These are phyloP conservation scores for Neospermospora avenae DNA, from an alignment of 2,329 filamentous ascomycete species.

Conservation along the genomic window DNA sequence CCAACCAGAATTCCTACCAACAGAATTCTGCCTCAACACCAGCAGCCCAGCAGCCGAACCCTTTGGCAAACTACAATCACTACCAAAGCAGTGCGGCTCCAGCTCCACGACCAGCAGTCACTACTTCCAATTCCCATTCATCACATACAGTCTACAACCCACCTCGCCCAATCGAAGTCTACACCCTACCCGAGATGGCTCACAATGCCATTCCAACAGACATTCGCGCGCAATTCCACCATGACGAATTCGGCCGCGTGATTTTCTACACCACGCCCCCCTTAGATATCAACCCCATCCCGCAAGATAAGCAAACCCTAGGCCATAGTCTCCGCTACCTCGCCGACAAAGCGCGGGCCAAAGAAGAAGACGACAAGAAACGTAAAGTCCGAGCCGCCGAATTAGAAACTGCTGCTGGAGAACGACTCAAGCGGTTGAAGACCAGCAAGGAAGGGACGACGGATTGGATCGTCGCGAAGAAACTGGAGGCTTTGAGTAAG, in stretches of 20 bases:
- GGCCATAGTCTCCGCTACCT: slow-evolving; percentile 49
- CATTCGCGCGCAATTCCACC: slow-evolving; percentile 63
- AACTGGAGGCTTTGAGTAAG: slow-evolving; percentile 19
- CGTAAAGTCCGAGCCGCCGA: slow-evolving; percentile 30
- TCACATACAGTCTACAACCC: slow-evolving; percentile 49
- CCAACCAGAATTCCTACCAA: slow-evolving; percentile 23
- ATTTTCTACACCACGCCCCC: slow-evolving; percentile 68
- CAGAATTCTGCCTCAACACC: slow-evolving; percentile 23
- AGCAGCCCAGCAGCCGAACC: slow-evolving; percentile 26
- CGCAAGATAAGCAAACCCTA: slow-evolving; percentile 34
- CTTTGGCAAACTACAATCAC: slow-evolving; percentile 25
- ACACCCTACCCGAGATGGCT: slow-evolving; percentile 59
- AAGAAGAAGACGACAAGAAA: slow-evolving; percentile 34
- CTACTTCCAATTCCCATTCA: slow-evolving; percentile 17
- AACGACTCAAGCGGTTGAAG: slow-evolving; percentile 27
- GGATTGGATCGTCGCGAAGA: slow-evolving; percentile 19
- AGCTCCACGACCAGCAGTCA: slow-evolving; percentile 18
- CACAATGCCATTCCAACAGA: slow-evolving; percentile 62
- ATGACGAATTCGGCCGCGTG: slow-evolving; percentile 60
- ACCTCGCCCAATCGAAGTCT: slow-evolving; percentile 60
- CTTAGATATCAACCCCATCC: slow-evolving; percentile 41
- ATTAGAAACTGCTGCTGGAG: slow-evolving; percentile 31
- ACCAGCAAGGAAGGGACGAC: slow-evolving; percentile 15
- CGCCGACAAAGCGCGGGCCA: slow-evolving; percentile 41
- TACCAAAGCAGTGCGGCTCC: slow-evolving; percentile 23